Evolutionary conservation across 2,329 filamentous ascomycete genomes (phyloP).

Genomic region (Nigrospora sphaerica): DNA sequence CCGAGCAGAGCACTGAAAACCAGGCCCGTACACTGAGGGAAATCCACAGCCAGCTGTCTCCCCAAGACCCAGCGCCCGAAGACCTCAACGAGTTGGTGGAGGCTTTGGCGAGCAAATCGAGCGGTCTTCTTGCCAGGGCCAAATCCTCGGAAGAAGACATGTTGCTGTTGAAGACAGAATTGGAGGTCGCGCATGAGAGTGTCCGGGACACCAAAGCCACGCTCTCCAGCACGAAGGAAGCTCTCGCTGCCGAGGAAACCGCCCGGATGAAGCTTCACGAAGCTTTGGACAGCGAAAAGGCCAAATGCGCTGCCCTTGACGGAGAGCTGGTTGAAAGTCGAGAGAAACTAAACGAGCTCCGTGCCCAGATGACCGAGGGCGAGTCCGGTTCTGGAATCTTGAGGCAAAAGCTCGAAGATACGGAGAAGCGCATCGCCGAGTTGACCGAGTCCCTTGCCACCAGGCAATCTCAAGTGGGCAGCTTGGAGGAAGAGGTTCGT

Average conservation of each 20-base stretch:
- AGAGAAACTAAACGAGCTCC: conserved; percentile 60
- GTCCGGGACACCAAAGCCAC: conserved; percentile 51
- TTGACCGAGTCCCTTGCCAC: conserved; percentile 66
- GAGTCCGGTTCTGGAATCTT: conserved; percentile 78
- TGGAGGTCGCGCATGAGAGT: conserved; percentile 50
- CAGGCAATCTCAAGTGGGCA: conserved; percentile 67
- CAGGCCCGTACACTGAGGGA: conserved; percentile 50
- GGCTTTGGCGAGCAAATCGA: conserved; percentile 48
- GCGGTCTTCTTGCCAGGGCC: conserved; percentile 52
- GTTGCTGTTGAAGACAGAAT: conserved; percentile 54
- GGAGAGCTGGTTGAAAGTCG: conserved; percentile 57
- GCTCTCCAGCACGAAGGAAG: conserved; percentile 45
- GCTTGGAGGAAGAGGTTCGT: conserved; percentile 68
- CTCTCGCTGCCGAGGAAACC: conserved; percentile 43
- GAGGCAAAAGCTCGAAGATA: conserved; percentile 66
- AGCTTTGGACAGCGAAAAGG: conserved; percentile 43
- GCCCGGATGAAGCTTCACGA: conserved; percentile 46
- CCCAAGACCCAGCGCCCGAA: conserved; percentile 42
- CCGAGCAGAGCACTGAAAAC: conserved; percentile 43
- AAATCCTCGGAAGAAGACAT: conserved; percentile 53
- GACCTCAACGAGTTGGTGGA: conserved; percentile 54
- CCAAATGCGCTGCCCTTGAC: conserved; percentile 47
- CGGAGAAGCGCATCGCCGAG: conserved; percentile 62
- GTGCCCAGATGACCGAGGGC: conserved; percentile 69
- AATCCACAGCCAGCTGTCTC: conserved; percentile 51